phyloP scores from a whole-genome alignment of 768 basidiomycete genomes.

The Imleria badia region DNA sequence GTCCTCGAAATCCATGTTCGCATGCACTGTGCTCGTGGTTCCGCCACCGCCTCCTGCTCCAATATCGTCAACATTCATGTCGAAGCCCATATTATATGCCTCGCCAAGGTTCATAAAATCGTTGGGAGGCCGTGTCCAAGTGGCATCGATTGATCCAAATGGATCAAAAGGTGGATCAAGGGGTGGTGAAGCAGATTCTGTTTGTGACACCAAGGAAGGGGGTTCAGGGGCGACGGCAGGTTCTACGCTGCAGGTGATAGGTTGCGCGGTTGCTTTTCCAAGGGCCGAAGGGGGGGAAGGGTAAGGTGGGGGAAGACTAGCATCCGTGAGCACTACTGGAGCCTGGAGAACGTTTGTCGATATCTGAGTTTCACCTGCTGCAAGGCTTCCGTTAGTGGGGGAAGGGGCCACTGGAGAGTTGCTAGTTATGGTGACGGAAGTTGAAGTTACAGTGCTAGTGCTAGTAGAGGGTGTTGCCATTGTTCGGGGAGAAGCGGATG shows the following conservation, averaged over 20 bases:
- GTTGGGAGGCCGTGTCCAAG: constrained; percentile 38
- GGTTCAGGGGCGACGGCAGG: constrained; percentile 23
- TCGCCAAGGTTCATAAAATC: constrained; percentile 40
- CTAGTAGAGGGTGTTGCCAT: constrained; percentile 23
- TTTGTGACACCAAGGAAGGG: constrained; percentile 6
- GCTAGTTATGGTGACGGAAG: constrained; percentile 7
- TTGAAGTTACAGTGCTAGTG: constrained; percentile 8
- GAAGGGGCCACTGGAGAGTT: constrained; percentile 18
- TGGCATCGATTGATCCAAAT: constrained; percentile 41
- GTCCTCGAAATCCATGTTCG: constrained; percentile 53
- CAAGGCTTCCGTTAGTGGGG: constrained; percentile 7
- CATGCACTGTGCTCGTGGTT: constrained; percentile 22
- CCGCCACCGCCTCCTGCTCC: constrained; percentile 30
- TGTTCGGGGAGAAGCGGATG: constrained; percentile 29
- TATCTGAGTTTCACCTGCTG: constrained; percentile 21
- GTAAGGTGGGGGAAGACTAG: constrained; percentile 38
- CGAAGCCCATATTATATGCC: constrained; percentile 47
- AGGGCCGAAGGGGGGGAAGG: constrained; percentile 61
- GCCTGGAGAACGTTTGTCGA: constrained; percentile 13
- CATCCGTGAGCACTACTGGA: constrained; percentile 11
- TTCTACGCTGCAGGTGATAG: constrained; percentile 13
- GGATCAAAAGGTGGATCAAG: constrained; percentile 40
- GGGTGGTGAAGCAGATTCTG: constrained; percentile 18
- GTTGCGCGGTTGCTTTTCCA: constrained; percentile 16
- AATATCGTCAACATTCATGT: constrained; percentile 43